Evolutionary conservation across 805 yeast species (phyloP).

Genomic region (Metschnikowia drakensbergensis): DNA sequence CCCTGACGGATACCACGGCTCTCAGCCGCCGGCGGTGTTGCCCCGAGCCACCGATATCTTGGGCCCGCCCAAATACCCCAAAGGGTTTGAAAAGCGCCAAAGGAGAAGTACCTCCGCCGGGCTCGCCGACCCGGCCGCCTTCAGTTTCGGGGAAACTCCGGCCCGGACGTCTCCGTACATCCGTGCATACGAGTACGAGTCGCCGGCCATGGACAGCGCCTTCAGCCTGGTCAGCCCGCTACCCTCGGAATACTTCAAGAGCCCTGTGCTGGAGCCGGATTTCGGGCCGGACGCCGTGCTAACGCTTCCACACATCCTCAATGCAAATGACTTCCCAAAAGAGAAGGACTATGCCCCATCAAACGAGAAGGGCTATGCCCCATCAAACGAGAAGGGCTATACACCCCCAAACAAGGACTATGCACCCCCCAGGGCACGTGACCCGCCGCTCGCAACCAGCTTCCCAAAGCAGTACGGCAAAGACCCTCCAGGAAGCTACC

Average conservation of each 20-base stretch:
- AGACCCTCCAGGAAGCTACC: too few species aligned
- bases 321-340: too few species aligned
- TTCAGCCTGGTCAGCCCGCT: background rate
- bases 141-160: background rate
- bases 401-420: too few species aligned
- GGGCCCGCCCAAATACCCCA: slow-evolving; percentile 7
- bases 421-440: too few species aligned
- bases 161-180: background rate
- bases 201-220: background rate
- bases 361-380: too few species aligned
- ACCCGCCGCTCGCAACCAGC: too few species aligned
- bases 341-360: too few species aligned
- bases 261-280: background rate
- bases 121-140: background rate
- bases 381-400: too few species aligned
- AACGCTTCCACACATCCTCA: background rate
- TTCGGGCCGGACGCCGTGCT: background rate
- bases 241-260: background rate
- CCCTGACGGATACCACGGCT: background rate
- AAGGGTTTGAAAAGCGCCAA: background rate
- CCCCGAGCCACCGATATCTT: background rate
- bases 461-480: too few species aligned
- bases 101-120: background rate
- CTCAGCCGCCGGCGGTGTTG: background rate
- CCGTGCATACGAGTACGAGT: background rate